Evolutionary conservation across 805 yeast species (phyloP).

Genomic region (Naumovozyma dairenensis): DNA sequence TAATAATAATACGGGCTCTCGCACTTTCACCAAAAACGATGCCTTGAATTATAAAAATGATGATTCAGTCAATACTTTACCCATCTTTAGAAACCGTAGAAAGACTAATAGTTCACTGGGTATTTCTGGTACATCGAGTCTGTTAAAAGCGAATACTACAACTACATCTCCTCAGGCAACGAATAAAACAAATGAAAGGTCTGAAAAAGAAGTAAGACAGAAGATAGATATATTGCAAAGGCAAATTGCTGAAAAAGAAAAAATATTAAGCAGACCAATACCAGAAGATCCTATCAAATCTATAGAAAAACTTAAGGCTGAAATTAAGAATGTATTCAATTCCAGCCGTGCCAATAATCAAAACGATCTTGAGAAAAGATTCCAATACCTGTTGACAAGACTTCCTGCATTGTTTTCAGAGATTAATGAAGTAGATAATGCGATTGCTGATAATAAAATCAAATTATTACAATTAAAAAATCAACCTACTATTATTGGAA

Average conservation of each 20-base stretch:
- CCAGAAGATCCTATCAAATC: slow-evolving; percentile 35
- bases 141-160: not conserved
- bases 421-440: slow-evolving; percentile 53
- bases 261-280: slow-evolving; percentile 4
- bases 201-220: not conserved
- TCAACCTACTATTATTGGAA: slow-evolving; percentile 65
- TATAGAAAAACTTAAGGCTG: slow-evolving; percentile 54
- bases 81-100: slow-evolving; percentile 47
- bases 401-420: slow-evolving; percentile 61
- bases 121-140: not conserved
- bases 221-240: not conserved
- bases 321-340: slow-evolving; percentile 35
- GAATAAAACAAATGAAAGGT: not conserved
- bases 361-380: slow-evolving; percentile 41
- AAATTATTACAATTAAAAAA: slow-evolving; percentile 53
- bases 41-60: slow-evolving; percentile 57
- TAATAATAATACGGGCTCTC: not conserved
- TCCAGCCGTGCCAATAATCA: slow-evolving; percentile 24
- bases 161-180: not conserved
- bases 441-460: slow-evolving; percentile 57
- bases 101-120: not conserved
- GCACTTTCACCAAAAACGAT: slow-evolving; percentile 12
- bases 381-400: slow-evolving; percentile 55
- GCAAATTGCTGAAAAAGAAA: not conserved
- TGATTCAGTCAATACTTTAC: slow-evolving; percentile 60